Conservation (phyloP, 768 basidiomycete genomes). For the Agrocybe chaxingu region DNA sequence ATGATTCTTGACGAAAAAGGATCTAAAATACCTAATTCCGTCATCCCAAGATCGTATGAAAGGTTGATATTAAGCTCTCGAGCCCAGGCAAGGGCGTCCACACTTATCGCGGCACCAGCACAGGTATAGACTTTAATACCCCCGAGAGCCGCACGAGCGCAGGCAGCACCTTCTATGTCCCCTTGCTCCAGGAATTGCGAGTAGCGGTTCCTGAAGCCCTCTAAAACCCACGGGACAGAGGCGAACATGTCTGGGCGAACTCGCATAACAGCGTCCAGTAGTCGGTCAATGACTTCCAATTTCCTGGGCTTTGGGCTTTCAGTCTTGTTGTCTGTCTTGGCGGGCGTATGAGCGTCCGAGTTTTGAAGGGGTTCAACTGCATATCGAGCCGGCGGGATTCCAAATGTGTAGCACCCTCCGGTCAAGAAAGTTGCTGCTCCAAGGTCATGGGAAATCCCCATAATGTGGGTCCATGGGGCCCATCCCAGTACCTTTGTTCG, state of each 20-base stretch:
- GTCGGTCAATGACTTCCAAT: conserved; percentile 9
- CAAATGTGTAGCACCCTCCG: conserved; percentile 26
- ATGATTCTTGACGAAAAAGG: neutral
- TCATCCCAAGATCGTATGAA: conserved; percentile 23
- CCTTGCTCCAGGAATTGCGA: neutral
- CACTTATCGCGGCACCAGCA: conserved; percentile 19
- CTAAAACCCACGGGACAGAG: conserved; percentile 25
- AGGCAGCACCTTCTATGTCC: conserved; percentile 1
- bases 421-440: conserved; percentile 15
- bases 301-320: conserved; percentile 1
- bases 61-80: conserved; percentile 13
- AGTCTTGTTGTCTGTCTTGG: neutral
- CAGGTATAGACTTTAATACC: conserved; percentile 15
- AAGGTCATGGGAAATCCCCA: conserved; percentile 18
- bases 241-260: conserved; percentile 15
- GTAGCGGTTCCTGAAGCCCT: conserved; percentile 15
- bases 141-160: conserved; percentile 8
- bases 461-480: conserved; percentile 24
- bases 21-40: conserved; percentile 22
- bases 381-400: conserved; percentile 19
- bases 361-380: neutral
- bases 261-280: conserved; percentile 13
- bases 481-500: conserved; percentile 20
- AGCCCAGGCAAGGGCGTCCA: conserved; percentile 19
- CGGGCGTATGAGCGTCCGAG: neutral